A percentile compares a stretch with the other conserved stretches of the same genome.
These are phyloP conservation scores for Neopestalotiopsis sp. DNA, from an alignment of 2,329 filamentous ascomycete species.

Conservation along the genomic window DNA sequence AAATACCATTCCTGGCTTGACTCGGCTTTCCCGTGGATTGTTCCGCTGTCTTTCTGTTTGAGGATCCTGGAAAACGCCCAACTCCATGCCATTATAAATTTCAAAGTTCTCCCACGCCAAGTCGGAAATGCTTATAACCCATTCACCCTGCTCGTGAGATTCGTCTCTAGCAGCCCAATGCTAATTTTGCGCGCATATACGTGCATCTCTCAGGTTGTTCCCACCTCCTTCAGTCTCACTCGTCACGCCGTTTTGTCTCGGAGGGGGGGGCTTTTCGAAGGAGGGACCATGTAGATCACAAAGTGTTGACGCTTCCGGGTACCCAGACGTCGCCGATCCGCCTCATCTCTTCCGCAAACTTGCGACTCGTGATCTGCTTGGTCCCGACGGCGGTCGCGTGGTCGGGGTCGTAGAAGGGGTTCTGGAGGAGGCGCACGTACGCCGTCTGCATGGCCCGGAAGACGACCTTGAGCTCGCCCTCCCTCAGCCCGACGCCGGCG, in stretches of 20 bases:
- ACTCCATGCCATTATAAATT: slow-evolving; percentile 1
- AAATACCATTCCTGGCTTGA: not conserved
- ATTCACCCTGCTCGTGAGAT: not conserved
- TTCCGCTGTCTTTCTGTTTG: not conserved
- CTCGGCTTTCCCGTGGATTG: not conserved
- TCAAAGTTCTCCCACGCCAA: not conserved
- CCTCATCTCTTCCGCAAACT: slow-evolving; percentile 82
- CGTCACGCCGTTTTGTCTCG: too few species aligned
- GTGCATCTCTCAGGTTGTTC: not conserved
- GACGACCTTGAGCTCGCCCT: slow-evolving; percentile 87
- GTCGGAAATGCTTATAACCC: not conserved
- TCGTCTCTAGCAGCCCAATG: not conserved
- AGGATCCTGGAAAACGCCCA: not conserved
- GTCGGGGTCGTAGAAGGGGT: slow-evolving; percentile 93
- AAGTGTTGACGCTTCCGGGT: slow-evolving; percentile 61
- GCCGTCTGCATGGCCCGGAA: slow-evolving; percentile 93
- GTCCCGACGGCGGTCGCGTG: slow-evolving; percentile 65
- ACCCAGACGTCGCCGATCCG: slow-evolving; percentile 86
- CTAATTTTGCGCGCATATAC: not conserved
- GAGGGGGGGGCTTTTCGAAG: not conserved
- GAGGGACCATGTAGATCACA: not conserved
- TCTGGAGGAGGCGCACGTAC: slow-evolving; percentile 86
- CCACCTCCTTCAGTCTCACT: not conserved
- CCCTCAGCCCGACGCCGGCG: slow-evolving; percentile 68
- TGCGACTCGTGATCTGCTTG: slow-evolving; percentile 79